These are phyloP conservation scores for Syncephalastrum contaminatum DNA, from an alignment of 371 early-diverging fungal genomes.

Conservation along the genomic window DNA sequence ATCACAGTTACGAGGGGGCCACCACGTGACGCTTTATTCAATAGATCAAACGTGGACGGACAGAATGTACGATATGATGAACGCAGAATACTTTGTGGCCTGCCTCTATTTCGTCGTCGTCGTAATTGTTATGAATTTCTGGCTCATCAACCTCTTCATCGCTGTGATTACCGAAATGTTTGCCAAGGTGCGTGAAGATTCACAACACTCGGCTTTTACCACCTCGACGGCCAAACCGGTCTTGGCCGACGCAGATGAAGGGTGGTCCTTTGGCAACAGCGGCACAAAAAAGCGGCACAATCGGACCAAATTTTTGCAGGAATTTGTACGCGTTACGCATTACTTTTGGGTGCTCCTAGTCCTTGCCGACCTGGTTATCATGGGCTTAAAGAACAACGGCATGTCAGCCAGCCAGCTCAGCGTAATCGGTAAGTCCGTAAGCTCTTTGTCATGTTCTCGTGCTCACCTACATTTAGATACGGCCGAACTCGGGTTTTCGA, in stretches of 20 bases:
- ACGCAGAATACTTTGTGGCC: conserved; percentile 58
- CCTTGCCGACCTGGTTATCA: conserved; percentile 51
- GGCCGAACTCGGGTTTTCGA: conserved; percentile 51
- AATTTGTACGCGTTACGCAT: conserved; percentile 30
- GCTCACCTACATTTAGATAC: conserved; percentile 21
- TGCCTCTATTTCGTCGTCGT: conserved; percentile 61
- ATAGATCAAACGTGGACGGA: conserved; percentile 72
- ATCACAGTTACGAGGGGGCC: not conserved
- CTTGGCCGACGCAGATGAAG: conserved; percentile 43
- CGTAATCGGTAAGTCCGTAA: conserved; percentile 25
- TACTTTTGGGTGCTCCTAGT: conserved; percentile 54
- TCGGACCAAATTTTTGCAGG: conserved; percentile 11
- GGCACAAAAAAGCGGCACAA: conserved; percentile 16
- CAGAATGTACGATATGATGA: conserved; percentile 70
- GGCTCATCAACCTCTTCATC: conserved; percentile 71
- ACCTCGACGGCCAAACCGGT: conserved; percentile 45
- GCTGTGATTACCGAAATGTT: conserved; percentile 75
- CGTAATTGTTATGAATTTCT: conserved; percentile 68
- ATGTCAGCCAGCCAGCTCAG: conserved; percentile 29
- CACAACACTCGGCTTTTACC: conserved; percentile 64
- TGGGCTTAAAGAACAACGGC: conserved; percentile 48
- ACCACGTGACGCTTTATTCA: not conserved
- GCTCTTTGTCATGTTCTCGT: not conserved
- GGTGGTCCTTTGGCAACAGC: conserved; percentile 37
- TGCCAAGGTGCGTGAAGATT: conserved; percentile 69